A percentile compares a stretch with the other conserved stretches of the same genome.
Conservation (phyloP, 306 rosid species). For the Cercis canadensis region DNA sequence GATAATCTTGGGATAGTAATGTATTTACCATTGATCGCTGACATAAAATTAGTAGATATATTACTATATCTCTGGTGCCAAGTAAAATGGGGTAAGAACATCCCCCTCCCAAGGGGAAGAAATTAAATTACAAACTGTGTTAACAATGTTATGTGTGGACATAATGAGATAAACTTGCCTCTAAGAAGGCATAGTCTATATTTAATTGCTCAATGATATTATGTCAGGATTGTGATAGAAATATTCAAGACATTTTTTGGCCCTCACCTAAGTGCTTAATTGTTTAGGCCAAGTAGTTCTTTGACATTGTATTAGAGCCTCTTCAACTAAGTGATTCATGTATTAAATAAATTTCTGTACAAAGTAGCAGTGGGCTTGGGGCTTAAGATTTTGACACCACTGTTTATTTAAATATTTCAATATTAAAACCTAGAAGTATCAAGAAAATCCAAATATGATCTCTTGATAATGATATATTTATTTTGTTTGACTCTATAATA, state of each 20-base stretch:
- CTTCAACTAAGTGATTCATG: neutral
- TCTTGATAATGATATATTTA: neutral
- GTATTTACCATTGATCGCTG: slow-evolving; percentile 15
- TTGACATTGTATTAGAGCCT: neutral
- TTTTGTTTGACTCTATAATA: slow-evolving; percentile 25
- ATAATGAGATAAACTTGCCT: no score
- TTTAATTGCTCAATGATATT: neutral
- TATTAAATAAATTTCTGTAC: neutral
- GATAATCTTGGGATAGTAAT: slow-evolving; percentile 13
- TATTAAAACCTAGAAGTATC: neutral
- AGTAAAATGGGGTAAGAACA: no score
- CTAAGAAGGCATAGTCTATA: no score
- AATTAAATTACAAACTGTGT: neutral
- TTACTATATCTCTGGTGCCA: no score
- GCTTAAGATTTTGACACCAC: slow-evolving; percentile 16
- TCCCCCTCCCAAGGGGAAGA: neutral
- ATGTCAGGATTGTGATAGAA: neutral
- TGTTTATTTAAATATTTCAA: neutral
- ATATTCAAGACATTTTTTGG: neutral
- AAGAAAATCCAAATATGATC: neutral
- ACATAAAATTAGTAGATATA: no score
- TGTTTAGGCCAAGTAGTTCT: slow-evolving; percentile 1
- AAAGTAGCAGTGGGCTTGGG: no score
- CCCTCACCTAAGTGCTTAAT: slow-evolving; percentile 20
- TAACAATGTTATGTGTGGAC: no score